Conservation (phyloP, 2,329 filamentous ascomycete species). For the Colletotrichum chlorophyti region DNA sequence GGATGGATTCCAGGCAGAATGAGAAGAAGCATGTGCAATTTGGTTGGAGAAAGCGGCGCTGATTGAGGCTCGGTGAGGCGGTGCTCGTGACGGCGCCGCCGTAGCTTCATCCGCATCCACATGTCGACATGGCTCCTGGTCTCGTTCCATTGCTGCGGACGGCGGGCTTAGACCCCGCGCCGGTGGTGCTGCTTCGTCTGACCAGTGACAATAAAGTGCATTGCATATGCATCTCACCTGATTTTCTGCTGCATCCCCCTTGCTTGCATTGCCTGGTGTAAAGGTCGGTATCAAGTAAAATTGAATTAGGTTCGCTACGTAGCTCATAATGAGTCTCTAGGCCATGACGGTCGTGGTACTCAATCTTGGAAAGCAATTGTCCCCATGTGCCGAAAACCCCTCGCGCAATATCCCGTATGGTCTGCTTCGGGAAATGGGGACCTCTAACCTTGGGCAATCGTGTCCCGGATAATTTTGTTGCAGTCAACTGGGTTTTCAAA, state of each 20-base stretch:
- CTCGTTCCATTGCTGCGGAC: background rate
- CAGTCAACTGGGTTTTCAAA: conserved; percentile 81
- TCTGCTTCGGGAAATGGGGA: background rate
- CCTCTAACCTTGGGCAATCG: conserved; percentile 24
- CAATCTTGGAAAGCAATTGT: background rate
- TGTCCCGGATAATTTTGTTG: conserved; percentile 44
- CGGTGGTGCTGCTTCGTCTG: background rate
- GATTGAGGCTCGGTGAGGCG: conserved; percentile 10
- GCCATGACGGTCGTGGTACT: background rate
- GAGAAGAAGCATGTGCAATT: background rate
- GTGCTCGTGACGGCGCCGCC: conserved; percentile 15
- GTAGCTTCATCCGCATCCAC: too few species aligned
- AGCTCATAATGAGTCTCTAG: background rate
- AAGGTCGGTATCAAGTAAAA: background rate
- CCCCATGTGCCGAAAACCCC: background rate
- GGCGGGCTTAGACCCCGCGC: background rate
- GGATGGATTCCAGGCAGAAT: background rate
- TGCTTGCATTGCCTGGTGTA: too few species aligned
- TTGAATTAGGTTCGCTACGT: conserved; percentile 11
- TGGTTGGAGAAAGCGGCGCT: conserved; percentile 3
- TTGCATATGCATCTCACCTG: background rate
- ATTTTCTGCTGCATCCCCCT: background rate
- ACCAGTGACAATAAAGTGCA: too few species aligned
- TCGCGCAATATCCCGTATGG: background rate
- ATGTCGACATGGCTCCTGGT: too few species aligned